Conservation (phyloP, 1,139 yeast genomes). For the Protomyces gravidus region DNA sequence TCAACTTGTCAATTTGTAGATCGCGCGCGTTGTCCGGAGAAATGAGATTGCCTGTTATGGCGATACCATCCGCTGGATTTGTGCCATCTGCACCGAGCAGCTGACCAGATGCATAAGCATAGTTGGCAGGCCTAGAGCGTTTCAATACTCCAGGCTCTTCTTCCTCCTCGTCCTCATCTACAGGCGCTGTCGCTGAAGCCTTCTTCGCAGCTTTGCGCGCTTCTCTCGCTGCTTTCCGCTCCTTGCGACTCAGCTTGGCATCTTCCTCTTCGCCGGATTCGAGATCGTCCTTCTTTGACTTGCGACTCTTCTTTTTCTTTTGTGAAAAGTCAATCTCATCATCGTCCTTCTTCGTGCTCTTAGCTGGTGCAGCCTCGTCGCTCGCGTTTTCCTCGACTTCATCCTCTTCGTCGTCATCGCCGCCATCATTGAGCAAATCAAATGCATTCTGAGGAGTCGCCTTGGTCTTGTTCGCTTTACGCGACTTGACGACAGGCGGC, state of each 20-base stretch:
- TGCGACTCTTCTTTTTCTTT: slow-evolving; percentile 11
- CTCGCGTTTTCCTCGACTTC: slow-evolving; percentile 2
- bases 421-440: slow-evolving; percentile 6
- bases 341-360: slow-evolving; percentile 9
- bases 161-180: slow-evolving; percentile 15
- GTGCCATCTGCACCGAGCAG: slow-evolving; percentile 27
- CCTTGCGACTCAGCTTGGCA: slow-evolving; percentile 9
- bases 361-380: neutral
- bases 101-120: slow-evolving; percentile 32
- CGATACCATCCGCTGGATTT: slow-evolving; percentile 31
- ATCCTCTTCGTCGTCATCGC: slow-evolving; percentile 12
- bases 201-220: slow-evolving; percentile 14
- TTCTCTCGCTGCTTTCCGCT: slow-evolving; percentile 21
- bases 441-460: slow-evolving; percentile 5
- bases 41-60: slow-evolving; percentile 32
- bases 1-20: slow-evolving; percentile 31
- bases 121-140: slow-evolving; percentile 14
- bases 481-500: too few species aligned
- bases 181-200: slow-evolving; percentile 5
- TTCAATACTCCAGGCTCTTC: slow-evolving; percentile 8
- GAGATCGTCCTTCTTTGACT: slow-evolving; percentile 8
- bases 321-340: slow-evolving; percentile 1
- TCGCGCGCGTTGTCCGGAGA: slow-evolving; percentile 32
- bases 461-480: neutral
- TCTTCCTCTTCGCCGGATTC: slow-evolving; percentile 15